These are phyloP conservation scores for Hysterium pulicare DNA, from an alignment of 2,329 filamentous ascomycete genomes.

Conservation along the genomic window DNA sequence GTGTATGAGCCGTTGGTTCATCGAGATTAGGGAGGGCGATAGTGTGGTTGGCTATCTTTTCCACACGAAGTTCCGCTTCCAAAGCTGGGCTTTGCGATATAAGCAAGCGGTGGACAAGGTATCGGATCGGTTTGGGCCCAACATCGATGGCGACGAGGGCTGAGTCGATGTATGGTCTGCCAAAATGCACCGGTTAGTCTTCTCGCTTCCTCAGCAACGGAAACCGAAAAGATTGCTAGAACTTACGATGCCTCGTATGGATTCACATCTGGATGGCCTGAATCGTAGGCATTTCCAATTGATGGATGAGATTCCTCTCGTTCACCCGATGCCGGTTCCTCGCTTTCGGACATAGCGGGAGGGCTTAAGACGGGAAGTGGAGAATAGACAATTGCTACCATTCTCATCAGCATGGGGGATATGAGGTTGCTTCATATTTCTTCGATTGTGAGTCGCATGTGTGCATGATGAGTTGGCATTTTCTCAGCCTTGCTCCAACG, in stretches of 20 bases:
- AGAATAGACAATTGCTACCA: no score
- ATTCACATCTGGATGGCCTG: background rate
- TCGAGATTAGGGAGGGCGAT: slow-evolving; percentile 23
- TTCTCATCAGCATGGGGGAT: no score
- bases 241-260: background rate
- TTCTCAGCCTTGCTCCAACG: background rate
- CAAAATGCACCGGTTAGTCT: no score
- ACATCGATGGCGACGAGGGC: slow-evolving; percentile 19
- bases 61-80: slow-evolving; percentile 12
- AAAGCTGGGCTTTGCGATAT: slow-evolving; percentile 21
- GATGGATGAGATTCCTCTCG: no score
- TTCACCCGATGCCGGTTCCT: no score
- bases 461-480: background rate
- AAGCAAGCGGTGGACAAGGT: slow-evolving; percentile 22
- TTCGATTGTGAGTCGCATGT: no score
- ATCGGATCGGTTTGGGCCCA: slow-evolving; percentile 16
- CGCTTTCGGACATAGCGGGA: no score
- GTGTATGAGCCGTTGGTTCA: slow-evolving; percentile 19
- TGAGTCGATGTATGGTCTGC: slow-evolving; percentile 19
- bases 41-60: slow-evolving; percentile 10
- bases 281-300: no score
- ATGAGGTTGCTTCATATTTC: no score
- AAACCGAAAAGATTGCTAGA: background rate
- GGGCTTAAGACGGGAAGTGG: no score
- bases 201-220: background rate